phyloP scores from a whole-genome alignment of 192 early-diverging fungal species.

The Rhizoclosmatium globosum region DNA sequence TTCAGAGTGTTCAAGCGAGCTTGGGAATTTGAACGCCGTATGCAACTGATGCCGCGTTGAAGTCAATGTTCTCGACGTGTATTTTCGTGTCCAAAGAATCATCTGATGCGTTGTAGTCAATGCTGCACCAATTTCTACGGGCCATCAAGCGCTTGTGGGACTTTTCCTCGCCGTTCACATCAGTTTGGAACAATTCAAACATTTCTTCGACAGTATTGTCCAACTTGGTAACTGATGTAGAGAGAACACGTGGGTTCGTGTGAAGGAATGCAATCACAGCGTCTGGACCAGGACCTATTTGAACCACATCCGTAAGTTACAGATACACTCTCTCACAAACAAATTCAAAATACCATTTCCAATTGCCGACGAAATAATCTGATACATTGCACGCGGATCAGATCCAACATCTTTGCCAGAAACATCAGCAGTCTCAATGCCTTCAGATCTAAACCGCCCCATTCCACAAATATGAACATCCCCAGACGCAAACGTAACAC shows the following conservation, averaged over 20 bases:
- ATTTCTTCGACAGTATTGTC: slow-evolving; percentile 72
- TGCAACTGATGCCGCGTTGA: neutral
- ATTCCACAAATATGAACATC: slow-evolving; percentile 72
- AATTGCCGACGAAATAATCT: slow-evolving; percentile 84
- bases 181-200: slow-evolving; percentile 72
- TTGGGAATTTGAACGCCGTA: neutral
- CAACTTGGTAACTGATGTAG: slow-evolving; percentile 54
- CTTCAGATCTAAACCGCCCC: slow-evolving; percentile 68
- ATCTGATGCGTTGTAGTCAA: neutral
- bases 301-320: neutral
- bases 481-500: slow-evolving; percentile 83
- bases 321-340: neutral
- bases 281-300: slow-evolving; percentile 69
- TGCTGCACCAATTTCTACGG: slow-evolving; percentile 12
- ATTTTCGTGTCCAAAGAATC: neutral
- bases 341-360: slow-evolving; percentile 62
- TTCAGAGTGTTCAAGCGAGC: neutral
- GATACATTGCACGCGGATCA: slow-evolving; percentile 80
- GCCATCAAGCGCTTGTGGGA: neutral
- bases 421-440: slow-evolving; percentile 41
- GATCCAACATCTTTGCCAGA: slow-evolving; percentile 60
- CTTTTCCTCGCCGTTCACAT: slow-evolving; percentile 66
- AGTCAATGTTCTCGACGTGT: slow-evolving; percentile 19
- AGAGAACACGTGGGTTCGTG: slow-evolving; percentile 61
- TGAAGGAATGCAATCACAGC: slow-evolving; percentile 75